Conservation (phyloP, 352 stramenopile species). For the Aphanomyces astaci region DNA sequence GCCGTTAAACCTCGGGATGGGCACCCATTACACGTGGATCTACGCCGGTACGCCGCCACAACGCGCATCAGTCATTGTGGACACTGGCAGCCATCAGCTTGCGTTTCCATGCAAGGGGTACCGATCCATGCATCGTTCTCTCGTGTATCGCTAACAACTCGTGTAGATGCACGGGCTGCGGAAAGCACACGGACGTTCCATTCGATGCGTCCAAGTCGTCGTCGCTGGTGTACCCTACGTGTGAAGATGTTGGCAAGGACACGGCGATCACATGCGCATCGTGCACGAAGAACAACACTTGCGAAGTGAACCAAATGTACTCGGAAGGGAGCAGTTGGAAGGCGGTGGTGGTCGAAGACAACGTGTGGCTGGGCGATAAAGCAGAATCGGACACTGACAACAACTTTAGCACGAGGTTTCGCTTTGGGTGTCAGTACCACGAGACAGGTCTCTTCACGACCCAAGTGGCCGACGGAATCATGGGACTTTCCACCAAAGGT, state of each 20-base stretch:
- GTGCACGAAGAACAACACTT: constrained; percentile 28
- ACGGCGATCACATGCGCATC: constrained; percentile 51
- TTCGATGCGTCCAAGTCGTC: constrained; percentile 55
- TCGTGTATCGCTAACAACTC: not conserved
- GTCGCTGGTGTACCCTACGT: constrained; percentile 67
- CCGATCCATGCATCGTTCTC: not conserved
- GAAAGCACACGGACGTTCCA: constrained; percentile 62
- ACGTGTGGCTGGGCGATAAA: constrained; percentile 62
- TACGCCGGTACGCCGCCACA: constrained; percentile 74
- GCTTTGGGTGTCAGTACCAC: constrained; percentile 66
- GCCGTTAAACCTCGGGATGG: constrained; percentile 56
- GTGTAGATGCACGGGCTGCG: constrained; percentile 49
- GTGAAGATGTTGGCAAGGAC: constrained; percentile 18
- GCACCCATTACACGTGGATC: constrained; percentile 80
- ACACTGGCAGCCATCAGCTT: constrained; percentile 72
- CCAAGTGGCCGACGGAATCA: constrained; percentile 77
- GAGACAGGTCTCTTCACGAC: constrained; percentile 76
- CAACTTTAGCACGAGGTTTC: constrained; percentile 60
- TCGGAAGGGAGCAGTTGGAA: constrained; percentile 81
- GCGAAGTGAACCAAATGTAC: constrained; percentile 58
- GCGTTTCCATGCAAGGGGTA: constrained; percentile 74
- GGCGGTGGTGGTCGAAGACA: constrained; percentile 65
- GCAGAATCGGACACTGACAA: constrained; percentile 32
- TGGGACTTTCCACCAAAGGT: constrained; percentile 68
- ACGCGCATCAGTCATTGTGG: constrained; percentile 70